phyloP scores from a whole-genome alignment of 164 flowering plant species.

The Vitis cinerea region DNA sequence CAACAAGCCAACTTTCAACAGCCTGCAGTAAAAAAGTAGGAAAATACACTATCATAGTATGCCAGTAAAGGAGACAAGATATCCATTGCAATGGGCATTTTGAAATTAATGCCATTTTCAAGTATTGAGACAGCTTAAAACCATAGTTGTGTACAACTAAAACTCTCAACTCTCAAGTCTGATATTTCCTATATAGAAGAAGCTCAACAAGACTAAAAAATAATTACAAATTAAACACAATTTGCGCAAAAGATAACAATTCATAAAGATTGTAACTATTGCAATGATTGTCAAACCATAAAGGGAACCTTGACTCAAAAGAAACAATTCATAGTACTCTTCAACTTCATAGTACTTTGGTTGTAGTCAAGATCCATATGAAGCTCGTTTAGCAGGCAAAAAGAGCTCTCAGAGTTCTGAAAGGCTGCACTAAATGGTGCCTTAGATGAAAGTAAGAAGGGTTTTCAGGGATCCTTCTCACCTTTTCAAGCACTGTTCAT shows the following conservation, averaged over 20 bases:
- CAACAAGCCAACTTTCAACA: slow-evolving; percentile 87
- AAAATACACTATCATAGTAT: background rate
- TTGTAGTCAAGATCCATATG: too few relatives aligned
- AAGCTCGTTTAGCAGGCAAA: too few relatives aligned
- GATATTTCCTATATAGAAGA: background rate
- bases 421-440: too few relatives aligned
- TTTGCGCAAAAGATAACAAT: too few relatives aligned
- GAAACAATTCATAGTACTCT: background rate
- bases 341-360: too few relatives aligned
- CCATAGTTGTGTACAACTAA: too few relatives aligned
- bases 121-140: too few relatives aligned
- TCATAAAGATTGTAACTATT: background rate
- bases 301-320: slow-evolving; percentile 1
- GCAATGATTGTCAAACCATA: background rate
- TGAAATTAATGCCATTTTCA: too few relatives aligned
- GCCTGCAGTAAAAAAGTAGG: slow-evolving; percentile 45
- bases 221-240: background rate
- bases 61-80: background rate
- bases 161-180: too few relatives aligned
- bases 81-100: too few relatives aligned
- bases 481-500: background rate
- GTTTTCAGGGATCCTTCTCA: background rate
- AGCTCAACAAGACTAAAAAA: background rate
- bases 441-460: background rate
- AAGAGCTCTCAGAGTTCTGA: too few relatives aligned